Base-by-base conservation (phyloP, 2,329 filamentous ascomycete genomes). In the Drechslera avenae region DNA sequence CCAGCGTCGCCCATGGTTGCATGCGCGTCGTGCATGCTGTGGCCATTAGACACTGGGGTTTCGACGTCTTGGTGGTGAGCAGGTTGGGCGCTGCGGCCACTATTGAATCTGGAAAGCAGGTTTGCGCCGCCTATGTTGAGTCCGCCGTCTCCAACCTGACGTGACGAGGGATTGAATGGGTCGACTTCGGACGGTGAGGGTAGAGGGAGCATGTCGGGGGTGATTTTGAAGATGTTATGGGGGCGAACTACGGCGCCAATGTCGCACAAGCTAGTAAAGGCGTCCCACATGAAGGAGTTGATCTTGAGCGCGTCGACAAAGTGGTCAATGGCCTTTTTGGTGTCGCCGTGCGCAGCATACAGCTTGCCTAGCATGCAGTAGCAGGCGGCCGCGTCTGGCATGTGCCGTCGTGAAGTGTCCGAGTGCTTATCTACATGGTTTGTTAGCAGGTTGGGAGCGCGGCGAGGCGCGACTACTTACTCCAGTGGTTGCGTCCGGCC, bases 251-350 rank as follows among this genome's bases (percentile, higher is more conserved):
- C 86, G 36, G 91, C 87, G 77, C 84, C 85, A 35, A 84, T 90
- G 68, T 97, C 91, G 70, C 92, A 96, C 6, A 99, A 81, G 13
- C 85, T 88, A 17, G 87, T 86, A 66, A 97, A 97, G 0, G 93
- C 92, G 78, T 99, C 94, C 94, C 94, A 99, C 84, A 96, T 94
- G 74, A 97, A 93, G 1, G 94, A 92, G 67, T 97, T 99, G 46
- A 86, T 74, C 75, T 92, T 95, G 64, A 99, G 78, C 5, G 92
- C 86, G 53, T 95, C 91, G 60, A 96, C 91, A 69, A 94, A 97
- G 72, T 85, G 91, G 59, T 89, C 84, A 13, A 93, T 86, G 6
- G 94, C 92, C 73, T 90, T 91, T 66, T 89, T 89, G 64, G 90
- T 83, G 62, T 96, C 84, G 54, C 83, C 89, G 63, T 94, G 87